Evolutionary conservation across 148 eudicot genomes (phyloP).

Genomic region (Rhododendron molle): DNA sequence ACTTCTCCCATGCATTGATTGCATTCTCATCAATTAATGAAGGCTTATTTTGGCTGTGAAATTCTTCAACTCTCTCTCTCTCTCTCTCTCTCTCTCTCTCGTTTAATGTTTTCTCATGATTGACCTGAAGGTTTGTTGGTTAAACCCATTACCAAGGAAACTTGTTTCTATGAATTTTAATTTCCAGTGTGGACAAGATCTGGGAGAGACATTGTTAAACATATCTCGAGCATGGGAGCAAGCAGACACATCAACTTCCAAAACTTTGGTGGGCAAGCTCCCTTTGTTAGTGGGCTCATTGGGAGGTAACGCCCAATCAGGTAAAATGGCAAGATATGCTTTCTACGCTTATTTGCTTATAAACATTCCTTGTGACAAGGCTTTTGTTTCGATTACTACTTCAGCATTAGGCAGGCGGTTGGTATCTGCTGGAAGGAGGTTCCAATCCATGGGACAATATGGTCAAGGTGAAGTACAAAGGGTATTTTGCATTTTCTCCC

Average conservation of each 20-base stretch:
- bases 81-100: neutral
- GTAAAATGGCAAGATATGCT: slow-evolving; percentile 24
- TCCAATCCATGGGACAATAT: slow-evolving; percentile 90
- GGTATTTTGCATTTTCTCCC: slow-evolving; percentile 36
- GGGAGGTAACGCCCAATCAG: slow-evolving; percentile 55
- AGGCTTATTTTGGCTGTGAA: neutral
- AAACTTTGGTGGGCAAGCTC: slow-evolving; percentile 53
- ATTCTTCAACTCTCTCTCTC: neutral
- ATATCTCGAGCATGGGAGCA: slow-evolving; percentile 85
- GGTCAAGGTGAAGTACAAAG: slow-evolving; percentile 89
- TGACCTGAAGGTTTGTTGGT: neutral
- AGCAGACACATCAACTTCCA: slow-evolving; percentile 77
- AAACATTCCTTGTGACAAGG: slow-evolving; percentile 5
- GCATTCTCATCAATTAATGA: neutral
- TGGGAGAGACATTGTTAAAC: slow-evolving; percentile 71
- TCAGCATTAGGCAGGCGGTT: slow-evolving; percentile 89
- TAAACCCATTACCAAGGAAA: neutral
- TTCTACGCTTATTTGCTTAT: neutral
- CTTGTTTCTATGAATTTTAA: slow-evolving; percentile 1
- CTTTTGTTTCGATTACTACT: slow-evolving; percentile 13
- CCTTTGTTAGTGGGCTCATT: slow-evolving; percentile 48
- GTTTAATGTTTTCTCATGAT: neutral
- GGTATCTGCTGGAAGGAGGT: slow-evolving; percentile 84
- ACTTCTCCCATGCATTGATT: neutral
- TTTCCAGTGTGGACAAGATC: slow-evolving; percentile 80